Base-by-base conservation (phyloP, 2,329 filamentous ascomycete genomes). In the Fusarium dimerum region DNA sequence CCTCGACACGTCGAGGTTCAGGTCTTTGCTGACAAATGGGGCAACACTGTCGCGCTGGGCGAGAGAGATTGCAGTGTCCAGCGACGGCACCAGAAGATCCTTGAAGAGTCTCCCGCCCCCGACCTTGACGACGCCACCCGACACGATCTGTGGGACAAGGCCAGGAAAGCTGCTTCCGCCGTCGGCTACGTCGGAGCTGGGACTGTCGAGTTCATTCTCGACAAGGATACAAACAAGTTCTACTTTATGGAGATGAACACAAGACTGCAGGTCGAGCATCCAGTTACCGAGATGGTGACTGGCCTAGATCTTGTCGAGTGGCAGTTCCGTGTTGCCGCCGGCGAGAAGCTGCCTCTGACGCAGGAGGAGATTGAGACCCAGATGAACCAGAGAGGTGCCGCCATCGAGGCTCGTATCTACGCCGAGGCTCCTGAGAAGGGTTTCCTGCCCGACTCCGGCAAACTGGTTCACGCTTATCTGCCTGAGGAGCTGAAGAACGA, bases 391-490 rank as follows among this genome's bases (percentile, higher is more conserved):
- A 81, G 86, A 43, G 94, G 94, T 2, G 90, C 92, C 65, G 94
- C 92, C 11, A 95, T 99, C 55, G 94, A 99, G 76, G 93, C 93
- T 15, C 83, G 94, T 52, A 96, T 99, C 62, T 99, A 99, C 70
- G 94, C 94, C 9, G 94, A 99, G 71, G 96, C 92, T 66, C 94
- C 94, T 1, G 88, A 90, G 62, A 89, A 82, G 71, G 92, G 92
- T 50, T 99, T 99, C 73, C 87, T 97, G 58, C 94, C 94, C 0
- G 93, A 97, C 69, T 97, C 94, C 0, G 94, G 94, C 38, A 88
- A 84, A 63, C 81, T 99, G 1, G 79, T 95, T 6, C 90, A 97
- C 69, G 83, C 97, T 11, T 82, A 84, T 34, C 92, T 89, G 2
- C 92, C 93, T 0, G 72, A 34, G 70, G 76, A 45, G 76, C 81